These are phyloP conservation scores for Chytriomyces sp. DNA, from an alignment of 192 early-diverging fungal species.

Conservation along the genomic window DNA sequence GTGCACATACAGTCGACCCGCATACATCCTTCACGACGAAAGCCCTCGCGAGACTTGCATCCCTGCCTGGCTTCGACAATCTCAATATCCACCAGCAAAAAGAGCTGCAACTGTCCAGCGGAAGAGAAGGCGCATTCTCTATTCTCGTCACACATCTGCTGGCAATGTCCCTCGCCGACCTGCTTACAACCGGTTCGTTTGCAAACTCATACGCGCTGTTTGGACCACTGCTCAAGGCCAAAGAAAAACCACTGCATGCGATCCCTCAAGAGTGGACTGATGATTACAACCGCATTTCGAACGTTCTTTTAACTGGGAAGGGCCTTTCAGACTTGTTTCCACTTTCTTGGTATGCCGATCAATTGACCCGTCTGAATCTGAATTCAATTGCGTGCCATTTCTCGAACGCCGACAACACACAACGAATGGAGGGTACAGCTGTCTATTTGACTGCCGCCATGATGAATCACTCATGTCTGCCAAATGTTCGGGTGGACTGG, in stretches of 20 bases:
- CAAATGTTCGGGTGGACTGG: constrained; percentile 30
- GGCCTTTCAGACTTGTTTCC: constrained; percentile 28
- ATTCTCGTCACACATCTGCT: constrained; percentile 17
- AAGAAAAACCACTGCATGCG: constrained; percentile 1
- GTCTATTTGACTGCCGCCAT: constrained; percentile 22
- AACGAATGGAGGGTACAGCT: neutral
- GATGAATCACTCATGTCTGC: constrained; percentile 25
- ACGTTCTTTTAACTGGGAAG: constrained; percentile 14
- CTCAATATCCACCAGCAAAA: neutral
- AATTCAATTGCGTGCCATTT: constrained; percentile 7
- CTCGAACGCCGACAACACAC: neutral
- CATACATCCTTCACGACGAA: neutral
- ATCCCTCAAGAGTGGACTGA: constrained; percentile 14
- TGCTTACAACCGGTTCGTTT: constrained; percentile 15
- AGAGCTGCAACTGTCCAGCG: constrained; percentile 1
- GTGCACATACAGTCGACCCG: neutral
- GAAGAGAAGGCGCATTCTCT: constrained; percentile 18
- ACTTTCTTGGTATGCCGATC: constrained; percentile 20
- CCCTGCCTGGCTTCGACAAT: neutral
- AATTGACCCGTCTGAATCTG: constrained; percentile 32
- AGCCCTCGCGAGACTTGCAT: neutral
- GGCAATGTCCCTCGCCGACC: constrained; percentile 19
- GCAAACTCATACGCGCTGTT: neutral
- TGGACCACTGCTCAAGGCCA: constrained; percentile 5
- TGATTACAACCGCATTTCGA: constrained; percentile 16